Evolutionary conservation across 768 basidiomycete species (phyloP), one percentile per base, ranked within the genome.

Genomic region (Floccularia luteovirens): DNA sequence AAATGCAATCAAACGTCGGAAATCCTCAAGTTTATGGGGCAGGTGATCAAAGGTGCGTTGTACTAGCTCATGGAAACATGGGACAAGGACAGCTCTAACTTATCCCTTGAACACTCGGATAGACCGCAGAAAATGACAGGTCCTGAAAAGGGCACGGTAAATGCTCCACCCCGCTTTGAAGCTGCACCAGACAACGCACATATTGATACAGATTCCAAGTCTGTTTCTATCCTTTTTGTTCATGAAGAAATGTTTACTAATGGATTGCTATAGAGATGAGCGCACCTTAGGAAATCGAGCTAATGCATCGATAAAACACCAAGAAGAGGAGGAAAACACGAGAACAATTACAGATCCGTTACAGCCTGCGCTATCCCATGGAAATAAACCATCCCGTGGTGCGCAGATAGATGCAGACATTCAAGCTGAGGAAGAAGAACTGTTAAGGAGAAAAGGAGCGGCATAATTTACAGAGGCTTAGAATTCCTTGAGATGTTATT

Each of bases 381-480:
- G 77, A 0, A 67, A 80, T 47, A 59, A 78, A 44, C 77, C 79
- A 0, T 77, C 75, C 0, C 57, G 66, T 27, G 77, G 78, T 0
- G 79, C 77, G 1, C 55, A 70, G 50, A 64, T 77, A n/a, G 79
- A 81, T 49, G 71, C 72, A 3, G 60, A 78, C 46, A 56, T 80
- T 14, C 63, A 72, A 58, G 50, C 50, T 2, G 75, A 77, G 42
- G 79, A 81, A 14, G 65, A 67, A 39, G 69, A 73, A 47, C 38
- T 52, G 25, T 44, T 79, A 43, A 61, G 43, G 49, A 58, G 63
- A 46, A 78, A 76, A 54, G 67, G 63, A 3, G 47, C 40, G 31
- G 35, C 24, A 24, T 45, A 31, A 37, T 30, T 14, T 10, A 30
- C 27, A 30, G n/a, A n/a, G n/a, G n/a, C n/a, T n/a, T n/a, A n/a